Percentiles rank a stretch among this genome's conserved stretches.
Conservation (phyloP, 2,329 filamentous ascomycete species). For the Alternaria conjuncta region DNA sequence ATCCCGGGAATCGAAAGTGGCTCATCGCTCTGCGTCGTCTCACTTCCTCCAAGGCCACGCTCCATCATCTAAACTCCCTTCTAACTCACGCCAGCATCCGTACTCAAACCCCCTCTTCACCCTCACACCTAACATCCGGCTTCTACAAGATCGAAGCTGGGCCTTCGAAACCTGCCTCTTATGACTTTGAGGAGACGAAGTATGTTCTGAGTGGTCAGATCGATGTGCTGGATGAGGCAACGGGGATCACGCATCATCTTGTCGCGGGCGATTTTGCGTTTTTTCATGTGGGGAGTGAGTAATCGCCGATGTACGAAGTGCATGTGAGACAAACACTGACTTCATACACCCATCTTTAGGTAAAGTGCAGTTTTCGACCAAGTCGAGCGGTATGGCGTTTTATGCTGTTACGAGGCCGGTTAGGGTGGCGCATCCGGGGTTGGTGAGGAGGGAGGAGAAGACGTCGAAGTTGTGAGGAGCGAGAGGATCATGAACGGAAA, state of each 20-base stretch:
- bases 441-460: constrained; percentile 18
- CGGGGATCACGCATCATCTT: constrained; percentile 24
- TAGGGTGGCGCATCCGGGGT: constrained; percentile 13
- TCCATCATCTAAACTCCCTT: too few species aligned
- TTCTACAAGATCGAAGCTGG: constrained; percentile 31
- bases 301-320: too few species aligned
- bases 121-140: constrained; percentile 24
- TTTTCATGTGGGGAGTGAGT: constrained; percentile 25
- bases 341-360: too few species aligned
- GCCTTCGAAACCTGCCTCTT: constrained; percentile 18
- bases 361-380: constrained; percentile 29
- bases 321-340: too few species aligned
- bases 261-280: constrained; percentile 30
- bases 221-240: constrained; percentile 26
- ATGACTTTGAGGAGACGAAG: constrained; percentile 28
- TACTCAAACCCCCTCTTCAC: constrained; percentile 19
- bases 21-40: too few species aligned
- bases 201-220: constrained; percentile 28
- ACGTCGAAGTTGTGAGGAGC: constrained; percentile 14
- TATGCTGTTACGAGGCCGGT: constrained; percentile 28
- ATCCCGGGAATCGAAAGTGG: too few species aligned
- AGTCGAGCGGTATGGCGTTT: constrained; percentile 22
- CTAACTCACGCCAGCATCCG: constrained; percentile 10
- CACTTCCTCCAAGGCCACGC: too few species aligned
- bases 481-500: too few species aligned